Evolutionary conservation across 768 basidiomycete genomes (phyloP).

Genomic region (Astraeus odoratus): DNA sequence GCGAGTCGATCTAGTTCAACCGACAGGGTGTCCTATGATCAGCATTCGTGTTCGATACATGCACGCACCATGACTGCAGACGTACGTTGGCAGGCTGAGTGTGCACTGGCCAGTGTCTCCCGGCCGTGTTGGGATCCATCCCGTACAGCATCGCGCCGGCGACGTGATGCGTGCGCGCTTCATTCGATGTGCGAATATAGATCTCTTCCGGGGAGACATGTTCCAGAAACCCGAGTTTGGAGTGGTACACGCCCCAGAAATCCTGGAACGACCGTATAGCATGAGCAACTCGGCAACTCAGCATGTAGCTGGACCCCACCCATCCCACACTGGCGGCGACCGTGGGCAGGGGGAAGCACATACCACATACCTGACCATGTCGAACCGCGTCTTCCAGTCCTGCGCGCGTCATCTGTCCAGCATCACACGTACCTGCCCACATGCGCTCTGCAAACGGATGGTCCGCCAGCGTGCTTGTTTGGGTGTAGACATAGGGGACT

Average conservation of each 20-base stretch:
- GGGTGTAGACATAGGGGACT: slow-evolving; percentile 33
- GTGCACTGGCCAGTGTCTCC: slow-evolving; percentile 31
- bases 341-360: background rate
- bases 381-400: slow-evolving; percentile 36
- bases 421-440: slow-evolving; percentile 44
- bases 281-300: too few relatives aligned
- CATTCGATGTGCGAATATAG: slow-evolving; percentile 38
- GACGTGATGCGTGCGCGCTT: slow-evolving; percentile 42
- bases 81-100: slow-evolving; percentile 37
- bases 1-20: slow-evolving; percentile 46
- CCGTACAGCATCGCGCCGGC: slow-evolving; percentile 39
- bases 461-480: slow-evolving; percentile 30
- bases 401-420: slow-evolving; percentile 40
- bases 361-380: slow-evolving; percentile 31
- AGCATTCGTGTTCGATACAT: too few relatives aligned
- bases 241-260: slow-evolving; percentile 39
- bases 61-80: too few relatives aligned
- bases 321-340: background rate
- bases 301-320: too few relatives aligned
- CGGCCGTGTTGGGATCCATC: slow-evolving; percentile 33
- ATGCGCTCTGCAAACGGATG: slow-evolving; percentile 39
- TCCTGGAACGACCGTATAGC: slow-evolving; percentile 26
- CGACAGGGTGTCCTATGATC: too few relatives aligned
- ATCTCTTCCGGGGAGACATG: slow-evolving; percentile 30
- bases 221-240: slow-evolving; percentile 30